Conservation (phyloP, 2,329 filamentous ascomycete genomes). For the Juglanconis oblonga region DNA sequence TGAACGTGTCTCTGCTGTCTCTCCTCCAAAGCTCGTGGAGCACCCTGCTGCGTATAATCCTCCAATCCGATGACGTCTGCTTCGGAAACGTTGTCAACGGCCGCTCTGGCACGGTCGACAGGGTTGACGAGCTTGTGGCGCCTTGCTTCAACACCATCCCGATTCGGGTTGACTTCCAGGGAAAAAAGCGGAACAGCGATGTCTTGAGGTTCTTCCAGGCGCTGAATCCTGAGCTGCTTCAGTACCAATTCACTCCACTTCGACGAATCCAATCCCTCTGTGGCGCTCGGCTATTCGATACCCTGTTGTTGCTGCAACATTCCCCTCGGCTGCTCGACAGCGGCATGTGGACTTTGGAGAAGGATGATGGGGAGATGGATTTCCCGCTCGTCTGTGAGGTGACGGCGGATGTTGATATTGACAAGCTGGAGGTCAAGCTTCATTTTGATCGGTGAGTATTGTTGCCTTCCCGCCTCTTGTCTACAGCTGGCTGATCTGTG, state of each 20-base stretch:
- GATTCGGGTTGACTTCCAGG: conserved; percentile 55
- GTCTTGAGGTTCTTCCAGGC: conserved; percentile 59
- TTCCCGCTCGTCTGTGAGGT: conserved; percentile 77
- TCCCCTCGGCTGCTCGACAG: conserved; percentile 53
- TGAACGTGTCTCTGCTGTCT: conserved; percentile 62
- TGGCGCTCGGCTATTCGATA: conserved; percentile 68
- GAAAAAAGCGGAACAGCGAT: conserved; percentile 47
- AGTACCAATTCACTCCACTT: conserved; percentile 72
- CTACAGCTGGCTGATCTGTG: conserved; percentile 11
- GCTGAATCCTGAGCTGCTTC: conserved; percentile 59
- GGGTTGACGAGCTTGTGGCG: conserved; percentile 71
- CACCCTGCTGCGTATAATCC: conserved; percentile 55
- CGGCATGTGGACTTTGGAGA: conserved; percentile 53
- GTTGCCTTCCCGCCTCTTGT: neutral
- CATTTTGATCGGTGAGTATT: conserved; percentile 55
- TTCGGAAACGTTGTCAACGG: conserved; percentile 87
- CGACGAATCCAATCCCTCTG: conserved; percentile 62
- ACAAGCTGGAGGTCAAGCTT: conserved; percentile 57
- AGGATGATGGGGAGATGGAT: conserved; percentile 66
- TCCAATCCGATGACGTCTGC: conserved; percentile 64
- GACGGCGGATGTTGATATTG: conserved; percentile 48
- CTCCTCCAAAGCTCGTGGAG: conserved; percentile 73
- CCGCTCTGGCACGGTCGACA: conserved; percentile 63
- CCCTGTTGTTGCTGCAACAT: conserved; percentile 75
- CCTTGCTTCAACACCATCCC: conserved; percentile 93